Percentiles rank a stretch among this genome's conserved stretches.
These are phyloP conservation scores for Tolypocladium amazonense DNA, from an alignment of 2,329 filamentous ascomycete genomes.

Conservation along the genomic window DNA sequence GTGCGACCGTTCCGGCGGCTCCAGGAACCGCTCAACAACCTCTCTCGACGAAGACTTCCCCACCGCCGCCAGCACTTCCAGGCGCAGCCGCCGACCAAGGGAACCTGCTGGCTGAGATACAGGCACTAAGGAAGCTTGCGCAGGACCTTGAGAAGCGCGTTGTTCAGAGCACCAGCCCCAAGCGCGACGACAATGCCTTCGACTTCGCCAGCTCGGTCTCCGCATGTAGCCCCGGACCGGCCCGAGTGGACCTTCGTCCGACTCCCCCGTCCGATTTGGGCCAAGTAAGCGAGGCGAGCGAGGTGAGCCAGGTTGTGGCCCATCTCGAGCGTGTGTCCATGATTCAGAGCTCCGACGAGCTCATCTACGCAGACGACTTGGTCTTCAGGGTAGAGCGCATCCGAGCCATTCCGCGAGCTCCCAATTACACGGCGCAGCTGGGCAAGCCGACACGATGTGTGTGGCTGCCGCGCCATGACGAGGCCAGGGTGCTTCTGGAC, in stretches of 20 bases:
- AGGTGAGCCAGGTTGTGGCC: not conserved
- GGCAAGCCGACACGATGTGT: not conserved
- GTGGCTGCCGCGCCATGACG: not conserved
- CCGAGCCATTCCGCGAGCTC: not conserved
- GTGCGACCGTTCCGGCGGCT: not conserved
- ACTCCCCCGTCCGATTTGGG: not conserved
- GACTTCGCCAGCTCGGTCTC: not conserved
- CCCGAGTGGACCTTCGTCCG: not conserved
- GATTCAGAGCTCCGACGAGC: not conserved
- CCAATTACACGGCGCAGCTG: not conserved
- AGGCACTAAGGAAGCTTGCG: not conserved
- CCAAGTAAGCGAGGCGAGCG: not conserved
- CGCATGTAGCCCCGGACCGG: not conserved
- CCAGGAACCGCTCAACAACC: not conserved
- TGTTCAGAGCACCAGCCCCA: not conserved
- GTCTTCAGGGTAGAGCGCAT: not conserved
- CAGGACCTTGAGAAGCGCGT: not conserved
- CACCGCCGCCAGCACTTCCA: not conserved
- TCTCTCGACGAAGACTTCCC: not conserved
- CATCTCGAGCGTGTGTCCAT: conserved; percentile 1
- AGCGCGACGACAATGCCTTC: not conserved
- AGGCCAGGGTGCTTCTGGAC: not conserved
- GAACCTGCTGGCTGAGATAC: not conserved
- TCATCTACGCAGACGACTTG: not conserved
- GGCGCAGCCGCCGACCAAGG: not conserved